Base-by-base conservation (phyloP, 108 stramenopile genomes). In the Conticribra weissflogii region DNA sequence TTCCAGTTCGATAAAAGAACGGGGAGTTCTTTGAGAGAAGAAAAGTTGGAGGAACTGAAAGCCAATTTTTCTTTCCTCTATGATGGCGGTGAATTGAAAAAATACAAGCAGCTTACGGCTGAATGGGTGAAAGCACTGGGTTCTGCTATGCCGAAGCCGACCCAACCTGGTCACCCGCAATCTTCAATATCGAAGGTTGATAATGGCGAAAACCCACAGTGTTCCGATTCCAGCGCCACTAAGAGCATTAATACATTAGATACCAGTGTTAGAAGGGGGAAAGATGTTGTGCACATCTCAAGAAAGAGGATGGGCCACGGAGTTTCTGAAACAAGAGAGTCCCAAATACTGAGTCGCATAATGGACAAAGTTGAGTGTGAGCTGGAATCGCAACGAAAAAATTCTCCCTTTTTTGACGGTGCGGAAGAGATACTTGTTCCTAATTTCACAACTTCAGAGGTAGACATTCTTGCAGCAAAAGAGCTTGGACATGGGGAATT, bases 401-500 rank as follows among this genome's bases (percentile, higher is more conserved):
- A 66, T 25, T 75, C 74, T 17, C 65, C 74, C 9, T 75, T 75
- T 30, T 75, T 75, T 53, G 65, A 66, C 16, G 47, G 32, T 29
- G 27, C 36, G 9, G 16, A 31, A 1, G 25, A 50, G 0, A 31
- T 45, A 21, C 27, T 66, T 34, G 66, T 66, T 3, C 74, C 74
- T 32, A 54, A 58, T 9, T 75, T 75, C 66, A 30, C 45, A 25
- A 75, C 57, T 27, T 46, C 66, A 29, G 90, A 91, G 59, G 59
- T 91, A 29, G 46, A 72, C 15, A 32, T 76, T 41, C 36, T 9
- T 5, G 36, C 5, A 1, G 87, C 72, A 15, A 47, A 53, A 23
- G 30, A 55, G n/a, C 54, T 91, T 33, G 90, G 90, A 9, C 54
- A 56, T 7, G 90, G 90, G 22, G 90, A 86, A 19, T 91, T 86